These are phyloP conservation scores for Myochromella boudieri DNA, from an alignment of 768 basidiomycete species.

Conservation along the genomic window DNA sequence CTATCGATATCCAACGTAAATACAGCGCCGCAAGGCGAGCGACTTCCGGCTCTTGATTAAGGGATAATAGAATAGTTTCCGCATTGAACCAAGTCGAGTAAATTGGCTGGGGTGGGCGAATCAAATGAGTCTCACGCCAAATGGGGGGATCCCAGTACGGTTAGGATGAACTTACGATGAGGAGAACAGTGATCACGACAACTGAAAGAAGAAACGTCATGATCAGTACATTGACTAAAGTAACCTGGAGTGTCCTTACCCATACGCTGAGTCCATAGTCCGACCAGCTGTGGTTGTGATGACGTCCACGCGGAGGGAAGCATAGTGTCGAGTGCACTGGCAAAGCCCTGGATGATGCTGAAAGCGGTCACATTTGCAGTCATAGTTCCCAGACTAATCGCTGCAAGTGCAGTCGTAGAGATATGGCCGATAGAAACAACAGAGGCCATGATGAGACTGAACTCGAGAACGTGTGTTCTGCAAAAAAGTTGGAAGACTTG, in stretches of 20 bases:
- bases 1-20: constrained; percentile 69
- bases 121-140: too few species aligned
- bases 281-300: constrained; percentile 80
- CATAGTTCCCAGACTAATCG: constrained; percentile 74
- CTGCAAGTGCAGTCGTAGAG: constrained; percentile 85
- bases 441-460: constrained; percentile 78
- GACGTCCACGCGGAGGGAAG: constrained; percentile 96
- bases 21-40: constrained; percentile 74
- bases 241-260: too few species aligned
- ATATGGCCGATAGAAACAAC: constrained; percentile 89
- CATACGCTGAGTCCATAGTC: constrained; percentile 90
- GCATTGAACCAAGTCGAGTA: constrained; percentile 79
- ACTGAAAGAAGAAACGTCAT: too few species aligned
- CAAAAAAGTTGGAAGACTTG: too few species aligned
- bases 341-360: constrained; percentile 78
- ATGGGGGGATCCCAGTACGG: too few species aligned
- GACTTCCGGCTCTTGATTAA: constrained; percentile 81
- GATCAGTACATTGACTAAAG: too few species aligned
- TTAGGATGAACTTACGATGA: constrained; percentile 66
- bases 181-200: constrained; percentile 53
- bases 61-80: constrained; percentile 69
- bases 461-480: constrained; percentile 80
- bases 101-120: constrained; percentile 44
- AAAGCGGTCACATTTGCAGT: constrained; percentile 73
- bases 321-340: constrained; percentile 87